Evolutionary conservation across 2,329 filamentous ascomycete species (phyloP).

Genomic region (Pestalotiopsis sp.): DNA sequence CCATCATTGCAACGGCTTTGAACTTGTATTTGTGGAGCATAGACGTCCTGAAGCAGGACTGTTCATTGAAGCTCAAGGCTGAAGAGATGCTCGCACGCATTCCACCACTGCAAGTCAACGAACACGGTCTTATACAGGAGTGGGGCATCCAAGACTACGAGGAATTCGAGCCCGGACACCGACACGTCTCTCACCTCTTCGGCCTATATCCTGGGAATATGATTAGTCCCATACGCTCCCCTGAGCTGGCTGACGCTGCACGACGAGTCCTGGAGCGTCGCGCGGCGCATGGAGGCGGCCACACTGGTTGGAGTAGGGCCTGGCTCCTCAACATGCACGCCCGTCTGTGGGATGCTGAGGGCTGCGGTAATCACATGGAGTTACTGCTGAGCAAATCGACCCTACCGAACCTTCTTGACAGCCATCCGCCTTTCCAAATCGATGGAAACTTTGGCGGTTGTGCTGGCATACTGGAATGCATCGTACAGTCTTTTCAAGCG

Average conservation of each 20-base stretch:
- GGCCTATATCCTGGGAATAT: constrained; percentile 47
- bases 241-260: constrained; percentile 30
- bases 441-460: constrained; percentile 53
- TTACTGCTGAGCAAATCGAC: constrained; percentile 39
- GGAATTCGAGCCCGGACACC: constrained; percentile 49
- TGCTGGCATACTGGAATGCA: constrained; percentile 48
- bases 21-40: constrained; percentile 28
- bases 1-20: constrained; percentile 37
- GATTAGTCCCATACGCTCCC: constrained; percentile 30
- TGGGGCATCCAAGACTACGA: constrained; percentile 39
- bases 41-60: constrained; percentile 20
- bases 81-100: constrained; percentile 21
- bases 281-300: constrained; percentile 40
- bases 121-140: constrained; percentile 38
- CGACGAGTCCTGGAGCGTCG: constrained; percentile 29
- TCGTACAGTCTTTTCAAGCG: constrained; percentile 38
- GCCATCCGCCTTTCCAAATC: constrained; percentile 50
- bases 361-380: constrained; percentile 10
- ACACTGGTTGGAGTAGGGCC: constrained; percentile 55
- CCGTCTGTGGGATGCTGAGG: constrained; percentile 36
- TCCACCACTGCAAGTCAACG: constrained; percentile 32
- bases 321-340: constrained; percentile 54
- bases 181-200: constrained; percentile 54
- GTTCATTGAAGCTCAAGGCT: constrained; percentile 34
- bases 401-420: constrained; percentile 46